Evolutionary conservation across 2,329 filamentous ascomycete species (phyloP).

Genomic region (Rhexocercosporidium sp.): DNA sequence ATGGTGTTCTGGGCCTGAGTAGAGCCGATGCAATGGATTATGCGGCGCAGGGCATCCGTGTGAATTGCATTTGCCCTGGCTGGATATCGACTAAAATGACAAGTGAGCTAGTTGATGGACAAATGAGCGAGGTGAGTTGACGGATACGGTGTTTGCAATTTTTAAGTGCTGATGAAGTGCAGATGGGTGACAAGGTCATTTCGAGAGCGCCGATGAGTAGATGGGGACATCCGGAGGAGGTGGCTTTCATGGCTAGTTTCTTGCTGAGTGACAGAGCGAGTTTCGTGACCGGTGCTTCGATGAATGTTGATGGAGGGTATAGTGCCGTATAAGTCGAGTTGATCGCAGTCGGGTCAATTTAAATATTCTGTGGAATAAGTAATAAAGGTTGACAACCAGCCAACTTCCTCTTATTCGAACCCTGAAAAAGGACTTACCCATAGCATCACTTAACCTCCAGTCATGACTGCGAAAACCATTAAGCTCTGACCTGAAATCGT

Average conservation of each 20-base stretch:
- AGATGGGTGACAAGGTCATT: constrained; percentile 17
- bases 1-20: constrained; percentile 42
- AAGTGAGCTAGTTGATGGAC: not conserved
- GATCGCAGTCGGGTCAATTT: not conserved
- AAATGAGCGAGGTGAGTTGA: constrained; percentile 18
- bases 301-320: constrained; percentile 35
- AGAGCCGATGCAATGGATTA: constrained; percentile 41
- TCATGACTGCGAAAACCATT: not conserved
- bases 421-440: not conserved
- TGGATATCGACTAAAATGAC: constrained; percentile 32
- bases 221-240: constrained; percentile 29
- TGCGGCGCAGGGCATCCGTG: constrained; percentile 27
- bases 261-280: constrained; percentile 35
- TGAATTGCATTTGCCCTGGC: constrained; percentile 37
- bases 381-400: not conserved
- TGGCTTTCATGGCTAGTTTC: constrained; percentile 33
- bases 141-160: not conserved
- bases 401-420: not conserved
- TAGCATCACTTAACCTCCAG: not conserved
- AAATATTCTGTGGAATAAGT: not conserved
- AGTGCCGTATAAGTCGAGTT: constrained; percentile 6
- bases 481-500: constrained; percentile 6
- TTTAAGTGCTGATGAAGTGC: constrained; percentile 5
- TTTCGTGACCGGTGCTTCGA: constrained; percentile 30
- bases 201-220: constrained; percentile 26